These are phyloP conservation scores for Russula ochroleuca DNA, from an alignment of 768 basidiomycete genomes.

Conservation along the genomic window DNA sequence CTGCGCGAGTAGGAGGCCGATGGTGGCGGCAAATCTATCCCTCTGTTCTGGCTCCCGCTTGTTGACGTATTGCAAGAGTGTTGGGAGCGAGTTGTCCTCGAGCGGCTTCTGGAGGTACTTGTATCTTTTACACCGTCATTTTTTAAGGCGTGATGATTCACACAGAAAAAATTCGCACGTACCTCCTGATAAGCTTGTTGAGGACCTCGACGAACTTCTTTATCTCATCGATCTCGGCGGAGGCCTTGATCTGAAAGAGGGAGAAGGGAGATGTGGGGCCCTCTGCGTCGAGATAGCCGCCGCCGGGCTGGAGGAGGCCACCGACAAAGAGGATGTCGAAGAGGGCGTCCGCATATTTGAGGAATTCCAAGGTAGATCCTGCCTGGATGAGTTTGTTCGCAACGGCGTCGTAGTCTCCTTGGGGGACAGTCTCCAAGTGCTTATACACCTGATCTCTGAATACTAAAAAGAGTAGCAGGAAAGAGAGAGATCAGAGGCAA, in stretches of 20 bases:
- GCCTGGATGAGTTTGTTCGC: constrained; percentile 84
- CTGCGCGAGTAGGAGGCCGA: constrained; percentile 79
- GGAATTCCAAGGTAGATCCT: constrained; percentile 87
- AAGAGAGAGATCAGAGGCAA: not conserved
- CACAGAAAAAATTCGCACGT: constrained; percentile 24
- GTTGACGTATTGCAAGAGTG: constrained; percentile 82
- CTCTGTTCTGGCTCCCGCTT: constrained; percentile 75
- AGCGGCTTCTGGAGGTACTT: constrained; percentile 98
- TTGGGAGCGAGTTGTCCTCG: constrained; percentile 77
- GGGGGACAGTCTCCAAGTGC: constrained; percentile 77
- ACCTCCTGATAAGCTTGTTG: constrained; percentile 95
- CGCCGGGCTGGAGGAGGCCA: constrained; percentile 94
- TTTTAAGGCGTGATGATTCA: constrained; percentile 14
- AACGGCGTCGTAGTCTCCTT: constrained; percentile 78
- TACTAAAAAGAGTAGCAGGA: constrained; percentile 42
- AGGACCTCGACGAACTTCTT: constrained; percentile 93
- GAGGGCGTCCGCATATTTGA: constrained; percentile 95
- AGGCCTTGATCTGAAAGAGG: constrained; percentile 74
- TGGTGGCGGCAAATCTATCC: constrained; percentile 78
- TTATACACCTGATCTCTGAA: constrained; percentile 93
- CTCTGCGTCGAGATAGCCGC: constrained; percentile 82
- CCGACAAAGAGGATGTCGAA: constrained; percentile 96
- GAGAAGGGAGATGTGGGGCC: constrained; percentile 86
- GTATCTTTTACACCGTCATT: constrained; percentile 59
- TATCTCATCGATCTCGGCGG: constrained; percentile 77